Base-by-base conservation (phyloP, 140 eudicot species). In the Cichorium intybus region DNA sequence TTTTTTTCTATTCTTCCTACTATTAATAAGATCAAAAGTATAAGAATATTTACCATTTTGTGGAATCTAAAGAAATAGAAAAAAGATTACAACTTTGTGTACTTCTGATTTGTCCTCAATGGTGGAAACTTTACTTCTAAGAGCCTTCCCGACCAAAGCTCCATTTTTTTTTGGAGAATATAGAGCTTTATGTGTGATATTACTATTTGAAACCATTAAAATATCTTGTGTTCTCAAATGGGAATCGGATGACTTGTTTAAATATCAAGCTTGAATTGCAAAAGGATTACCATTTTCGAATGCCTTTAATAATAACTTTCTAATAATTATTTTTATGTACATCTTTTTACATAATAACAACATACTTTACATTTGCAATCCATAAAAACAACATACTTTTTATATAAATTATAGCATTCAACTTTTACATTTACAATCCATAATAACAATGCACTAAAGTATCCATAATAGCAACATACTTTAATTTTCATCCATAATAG, bases 71-170 rank as follows among this genome's bases (percentile, higher is more conserved):
- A 31, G 37, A 31, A 54, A 6, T 15, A 33, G 9, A 39, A 54
- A 39, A 52, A 62, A 15, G n/a, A 2, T 53, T 62, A 17, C 12
- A 54, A n/a, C 21, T 35, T 0, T 12, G n/a, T 33, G 68, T 86
- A 89, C 97, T 95, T 81, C 81, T 33, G 84, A 60, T 77, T 66
- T 82, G 54, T 68, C 79, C 76, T 71, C 88, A 71, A 58, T 79
- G 37, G 56, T 56, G 10, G 65, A 21, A 53, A 49, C 71, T 47
- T 77, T 84, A 49, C 75, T 64, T 31, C n/a, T n/a, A n/a, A n/a
- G n/a, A n/a, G n/a, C 60, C 63, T 65, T 77, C 74, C 24, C 46
- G 48, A 47, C 4, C 16, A 70, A 16, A 23, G 62, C 67, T 73
- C 45, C 60, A 51, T 39, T 15, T 21, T 45, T 24, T 26, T 79